Evolutionary conservation across 345 rosid genomes (phyloP).

Genomic region (Rhodamnia rubescens): DNA sequence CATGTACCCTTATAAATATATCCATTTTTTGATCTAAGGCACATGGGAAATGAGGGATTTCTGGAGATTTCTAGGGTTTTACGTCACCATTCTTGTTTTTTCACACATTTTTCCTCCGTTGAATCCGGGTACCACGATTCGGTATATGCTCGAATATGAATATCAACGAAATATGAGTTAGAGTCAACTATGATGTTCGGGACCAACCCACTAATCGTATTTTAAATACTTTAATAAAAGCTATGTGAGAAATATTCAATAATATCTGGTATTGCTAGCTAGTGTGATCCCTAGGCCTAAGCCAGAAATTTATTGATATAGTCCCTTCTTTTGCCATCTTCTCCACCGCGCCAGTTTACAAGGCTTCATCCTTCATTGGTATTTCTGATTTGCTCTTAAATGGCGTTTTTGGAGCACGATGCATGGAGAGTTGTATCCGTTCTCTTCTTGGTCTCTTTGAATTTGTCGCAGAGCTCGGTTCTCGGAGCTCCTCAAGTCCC

Average conservation of each 20-base stretch:
- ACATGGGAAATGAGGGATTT: background rate
- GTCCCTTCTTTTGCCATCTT: background rate
- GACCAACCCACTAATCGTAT: background rate
- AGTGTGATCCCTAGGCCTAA: background rate
- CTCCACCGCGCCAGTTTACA: background rate
- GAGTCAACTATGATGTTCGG: background rate
- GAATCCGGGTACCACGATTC: background rate
- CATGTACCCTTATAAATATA: too few relatives aligned
- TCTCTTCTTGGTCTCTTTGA: background rate
- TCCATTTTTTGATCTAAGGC: background rate
- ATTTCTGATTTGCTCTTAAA: background rate
- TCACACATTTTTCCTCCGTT: background rate
- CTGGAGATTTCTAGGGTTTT: background rate
- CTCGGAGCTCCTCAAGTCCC: slow-evolving; percentile 15
- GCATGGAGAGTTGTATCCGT: background rate
- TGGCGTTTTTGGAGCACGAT: background rate
- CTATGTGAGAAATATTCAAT: background rate
- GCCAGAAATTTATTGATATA: background rate
- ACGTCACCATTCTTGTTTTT: background rate
- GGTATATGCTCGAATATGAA: background rate
- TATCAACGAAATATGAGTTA: background rate
- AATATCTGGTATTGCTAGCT: background rate
- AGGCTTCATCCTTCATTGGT: background rate
- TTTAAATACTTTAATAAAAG: background rate
- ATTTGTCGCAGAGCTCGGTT: background rate